phyloP scores from a whole-genome alignment of 1,284 basidiomycete species.

The Cerrena zonata region DNA sequence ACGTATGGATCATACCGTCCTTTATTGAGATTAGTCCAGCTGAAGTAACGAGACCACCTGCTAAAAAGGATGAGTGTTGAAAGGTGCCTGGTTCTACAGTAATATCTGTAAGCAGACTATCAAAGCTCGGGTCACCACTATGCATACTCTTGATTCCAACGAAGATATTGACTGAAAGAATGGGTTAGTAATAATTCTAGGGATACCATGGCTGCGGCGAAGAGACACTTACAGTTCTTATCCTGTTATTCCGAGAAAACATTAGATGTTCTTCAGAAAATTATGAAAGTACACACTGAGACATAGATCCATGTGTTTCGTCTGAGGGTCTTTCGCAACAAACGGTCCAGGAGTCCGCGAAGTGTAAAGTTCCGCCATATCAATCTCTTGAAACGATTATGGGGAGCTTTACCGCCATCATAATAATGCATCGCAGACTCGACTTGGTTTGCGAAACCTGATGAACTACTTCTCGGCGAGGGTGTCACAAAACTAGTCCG shows the following conservation, averaged over 20 bases:
- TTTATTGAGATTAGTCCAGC: conserved; percentile 67
- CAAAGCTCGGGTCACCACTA: neutral
- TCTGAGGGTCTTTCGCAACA: conserved; percentile 57
- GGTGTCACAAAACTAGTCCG: conserved; percentile 24
- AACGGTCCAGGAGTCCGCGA: conserved; percentile 48
- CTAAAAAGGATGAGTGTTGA: conserved; percentile 65
- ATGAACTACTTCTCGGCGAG: conserved; percentile 8
- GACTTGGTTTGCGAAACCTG: conserved; percentile 23
- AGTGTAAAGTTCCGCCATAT: conserved; percentile 46
- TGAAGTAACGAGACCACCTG: conserved; percentile 56
- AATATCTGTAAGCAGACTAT: neutral
- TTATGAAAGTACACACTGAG: conserved; percentile 34
- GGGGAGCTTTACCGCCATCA: conserved; percentile 29
- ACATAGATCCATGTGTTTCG: conserved; percentile 70
- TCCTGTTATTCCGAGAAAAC: conserved; percentile 33
- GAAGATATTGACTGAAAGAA: conserved; percentile 54
- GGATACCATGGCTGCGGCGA: conserved; percentile 6
- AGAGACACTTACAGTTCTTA: conserved; percentile 37
- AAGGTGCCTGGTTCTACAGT: conserved; percentile 48
- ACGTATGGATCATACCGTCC: conserved; percentile 55
- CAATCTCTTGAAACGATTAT: conserved; percentile 35
- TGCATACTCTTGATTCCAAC: conserved; percentile 59
- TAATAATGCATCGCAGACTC: conserved; percentile 55
- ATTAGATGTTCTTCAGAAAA: no score
- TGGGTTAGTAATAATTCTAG: neutral